Conservation (phyloP, 345 rosid species). For the Syzygium aqueum region DNA sequence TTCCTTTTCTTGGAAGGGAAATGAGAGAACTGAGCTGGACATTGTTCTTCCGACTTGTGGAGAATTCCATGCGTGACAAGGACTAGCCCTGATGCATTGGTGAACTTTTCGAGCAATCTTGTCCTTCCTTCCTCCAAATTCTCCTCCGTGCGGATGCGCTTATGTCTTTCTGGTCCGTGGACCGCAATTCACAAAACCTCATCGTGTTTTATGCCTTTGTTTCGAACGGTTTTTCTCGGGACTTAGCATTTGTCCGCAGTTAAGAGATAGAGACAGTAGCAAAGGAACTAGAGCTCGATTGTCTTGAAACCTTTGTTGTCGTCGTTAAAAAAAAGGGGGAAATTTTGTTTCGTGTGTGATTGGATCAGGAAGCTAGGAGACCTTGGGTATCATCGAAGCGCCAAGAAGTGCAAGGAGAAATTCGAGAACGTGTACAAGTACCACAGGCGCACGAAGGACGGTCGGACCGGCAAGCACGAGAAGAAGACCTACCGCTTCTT, state of each 20-base stretch:
- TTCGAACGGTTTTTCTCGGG: background rate
- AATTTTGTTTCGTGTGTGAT: background rate
- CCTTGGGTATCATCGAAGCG: conserved; percentile 65
- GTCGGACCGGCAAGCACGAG: conserved; percentile 54
- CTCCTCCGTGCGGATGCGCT: background rate
- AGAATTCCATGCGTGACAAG: background rate
- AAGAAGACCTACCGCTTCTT: conserved; percentile 75
- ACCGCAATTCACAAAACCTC: background rate
- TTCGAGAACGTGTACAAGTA: conserved; percentile 91
- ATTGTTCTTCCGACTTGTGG: background rate
- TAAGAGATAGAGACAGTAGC: background rate
- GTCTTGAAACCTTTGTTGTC: background rate
- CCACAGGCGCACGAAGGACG: conserved; percentile 86
- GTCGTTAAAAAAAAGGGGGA: background rate
- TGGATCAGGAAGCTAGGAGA: conserved; percentile 56
- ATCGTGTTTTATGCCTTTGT: background rate
- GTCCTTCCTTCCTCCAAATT: background rate
- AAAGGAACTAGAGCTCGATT: background rate
- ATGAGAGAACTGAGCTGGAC: background rate
- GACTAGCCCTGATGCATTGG: background rate
- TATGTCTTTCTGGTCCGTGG: background rate
- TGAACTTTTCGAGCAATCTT: background rate
- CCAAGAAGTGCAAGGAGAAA: conserved; percentile 92
- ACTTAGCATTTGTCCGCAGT: background rate
- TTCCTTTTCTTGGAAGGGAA: background rate